phyloP scores from a whole-genome alignment of 441 rosid genomes.

The Erodium trifolium region DNA sequence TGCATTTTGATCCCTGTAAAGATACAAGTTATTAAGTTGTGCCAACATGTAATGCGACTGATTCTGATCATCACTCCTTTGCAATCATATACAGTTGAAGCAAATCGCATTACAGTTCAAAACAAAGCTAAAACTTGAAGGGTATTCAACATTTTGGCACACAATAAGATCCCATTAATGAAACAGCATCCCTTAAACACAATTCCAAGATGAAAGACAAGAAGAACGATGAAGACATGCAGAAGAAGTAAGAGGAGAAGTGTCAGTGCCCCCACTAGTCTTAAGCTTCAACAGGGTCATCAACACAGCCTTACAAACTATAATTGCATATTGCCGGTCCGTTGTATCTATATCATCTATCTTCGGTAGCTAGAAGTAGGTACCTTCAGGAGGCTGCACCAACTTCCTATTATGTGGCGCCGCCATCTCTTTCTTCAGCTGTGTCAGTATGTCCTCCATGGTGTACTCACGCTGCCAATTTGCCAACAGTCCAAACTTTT shows the following conservation, averaged over 20 bases:
- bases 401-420: slow-evolving; percentile 86
- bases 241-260: background rate
- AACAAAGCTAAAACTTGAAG: background rate
- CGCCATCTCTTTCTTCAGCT: slow-evolving; percentile 98
- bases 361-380: slow-evolving; percentile 63
- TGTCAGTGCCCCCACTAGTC: no score
- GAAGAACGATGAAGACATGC: slow-evolving; percentile 25
- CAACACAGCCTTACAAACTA: slow-evolving; percentile 42
- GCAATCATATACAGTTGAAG: no score
- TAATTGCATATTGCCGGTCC: slow-evolving; percentile 32
- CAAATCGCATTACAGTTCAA: no score
- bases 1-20: no score
- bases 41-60: no score
- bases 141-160: background rate
- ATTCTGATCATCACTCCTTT: no score
- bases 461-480: slow-evolving; percentile 97
- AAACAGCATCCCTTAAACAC: slow-evolving; percentile 6
- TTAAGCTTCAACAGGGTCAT: slow-evolving; percentile 32
- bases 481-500: slow-evolving; percentile 73
- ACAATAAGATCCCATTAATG: slow-evolving; percentile 1
- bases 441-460: slow-evolving; percentile 89
- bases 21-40: no score
- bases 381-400: slow-evolving; percentile 98
- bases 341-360: slow-evolving; percentile 18
- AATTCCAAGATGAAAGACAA: slow-evolving; percentile 16